A percentile compares a stretch with the other conserved stretches of the same genome.
Conservation (phyloP, 495 filamentous ascomycete genomes). For the Neurospora cerealis region DNA sequence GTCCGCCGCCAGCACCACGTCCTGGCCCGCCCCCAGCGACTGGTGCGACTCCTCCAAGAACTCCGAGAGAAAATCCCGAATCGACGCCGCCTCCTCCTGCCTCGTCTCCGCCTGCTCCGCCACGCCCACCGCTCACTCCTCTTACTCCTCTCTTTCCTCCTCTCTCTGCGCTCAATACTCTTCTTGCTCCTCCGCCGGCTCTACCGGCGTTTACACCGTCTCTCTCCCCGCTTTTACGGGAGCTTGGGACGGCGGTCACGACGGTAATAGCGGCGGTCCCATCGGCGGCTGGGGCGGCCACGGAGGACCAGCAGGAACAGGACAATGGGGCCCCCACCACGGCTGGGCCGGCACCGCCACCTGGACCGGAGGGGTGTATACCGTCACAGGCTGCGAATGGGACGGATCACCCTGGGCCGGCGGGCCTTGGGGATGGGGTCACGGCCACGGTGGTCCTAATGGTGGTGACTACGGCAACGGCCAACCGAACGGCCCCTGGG, state of each 20-base stretch:
- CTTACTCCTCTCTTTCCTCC: slow-evolving; percentile 30
- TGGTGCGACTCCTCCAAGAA: slow-evolving; percentile 29
- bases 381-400: slow-evolving; percentile 38
- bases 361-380: slow-evolving; percentile 35
- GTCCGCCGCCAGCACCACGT: slow-evolving; percentile 15
- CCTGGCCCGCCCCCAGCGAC: slow-evolving; percentile 34
- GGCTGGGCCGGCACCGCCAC: slow-evolving; percentile 14
- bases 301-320: neutral
- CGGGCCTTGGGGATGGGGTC: slow-evolving; percentile 32
- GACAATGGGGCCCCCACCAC: neutral
- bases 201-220: slow-evolving; percentile 32
- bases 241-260: slow-evolving; percentile 22
- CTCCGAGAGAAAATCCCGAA: neutral
- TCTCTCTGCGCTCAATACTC: slow-evolving; percentile 30
- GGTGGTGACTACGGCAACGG: neutral
- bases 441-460: slow-evolving; percentile 17
- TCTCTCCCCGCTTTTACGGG: slow-evolving; percentile 31
- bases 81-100: slow-evolving; percentile 22
- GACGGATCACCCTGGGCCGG: slow-evolving; percentile 37
- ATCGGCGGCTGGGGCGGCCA: no score
- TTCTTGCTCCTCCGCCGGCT: slow-evolving; percentile 29
- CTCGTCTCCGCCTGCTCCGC: slow-evolving; percentile 28
- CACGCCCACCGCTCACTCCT: slow-evolving; percentile 27
- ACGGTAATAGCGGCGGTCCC: slow-evolving; percentile 3
- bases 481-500: slow-evolving; percentile 20